Base-by-base conservation (phyloP, 768 basidiomycete species). In the Tremella mesenterica region DNA sequence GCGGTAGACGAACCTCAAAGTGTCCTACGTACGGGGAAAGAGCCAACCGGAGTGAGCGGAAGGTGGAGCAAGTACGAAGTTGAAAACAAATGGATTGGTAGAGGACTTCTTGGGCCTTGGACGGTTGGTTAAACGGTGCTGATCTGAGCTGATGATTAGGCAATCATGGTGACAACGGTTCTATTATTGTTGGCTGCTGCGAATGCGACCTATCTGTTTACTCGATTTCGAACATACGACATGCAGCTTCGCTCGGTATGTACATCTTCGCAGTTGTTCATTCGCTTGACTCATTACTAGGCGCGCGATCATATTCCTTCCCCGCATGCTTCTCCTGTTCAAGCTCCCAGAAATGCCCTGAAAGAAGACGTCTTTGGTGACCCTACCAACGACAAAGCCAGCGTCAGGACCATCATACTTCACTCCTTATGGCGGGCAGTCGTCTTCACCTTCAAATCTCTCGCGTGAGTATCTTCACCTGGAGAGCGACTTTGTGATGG, bases 121-220 rank as follows among this genome's bases (percentile, higher is more conserved):
- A 48, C 54, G 41, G 67, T 69, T 26, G 45, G 67, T 58, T 34
- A 16, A 1, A 28, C 25, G 12, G 20, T 13, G 9, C n/a, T 21
- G 7, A 25, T 12, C 21, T 20, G 33, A 25, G 16, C 49, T 33
- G 20, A 23, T 28, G 3, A 5, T 3, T 31, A 58, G 57, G 48
- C 58, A 27, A 26, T 53, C 31, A 51, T 57, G 44, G 28, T 60
- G 18, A 39, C 54, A 18, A 56, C 56, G 18, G 8, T 65, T 18
- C 29, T 71, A 1, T 45, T 73, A 13, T 28, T 64, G 1, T 23
- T 73, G 20, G 53, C 67, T 0, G 26, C 54, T 4, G 62, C 62
- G 9, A 73, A 73, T 44, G 62, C 71, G 2, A 52, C 59, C 36
- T 69, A 69, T 53, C 61, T 73, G 10, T 70, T 73, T 61, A 67